phyloP scores from a whole-genome alignment of 1,139 yeast genomes.

The Nakaseomyces nivariensis region DNA sequence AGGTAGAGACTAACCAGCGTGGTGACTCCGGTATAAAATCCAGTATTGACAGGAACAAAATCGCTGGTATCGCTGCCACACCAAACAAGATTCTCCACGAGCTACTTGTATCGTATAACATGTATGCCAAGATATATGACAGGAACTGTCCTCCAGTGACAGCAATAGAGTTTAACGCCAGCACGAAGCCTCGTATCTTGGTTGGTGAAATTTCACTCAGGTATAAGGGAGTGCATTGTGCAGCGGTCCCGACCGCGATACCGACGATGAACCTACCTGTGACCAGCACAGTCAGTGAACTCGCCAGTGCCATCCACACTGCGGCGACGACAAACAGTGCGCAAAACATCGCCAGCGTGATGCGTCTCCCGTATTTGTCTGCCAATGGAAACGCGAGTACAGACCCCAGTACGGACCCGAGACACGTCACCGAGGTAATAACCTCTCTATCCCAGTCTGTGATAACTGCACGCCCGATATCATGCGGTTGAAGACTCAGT shows the following conservation, averaged over 20 bases:
- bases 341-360: constrained; percentile 32
- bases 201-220: constrained; percentile 37
- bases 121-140: constrained; percentile 33
- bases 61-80: constrained; percentile 34
- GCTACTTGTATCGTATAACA: constrained; percentile 16
- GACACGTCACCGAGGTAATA: constrained; percentile 35
- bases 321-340: constrained; percentile 33
- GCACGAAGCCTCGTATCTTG: constrained; percentile 31
- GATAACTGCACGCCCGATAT: constrained; percentile 23
- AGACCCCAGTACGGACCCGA: constrained; percentile 38
- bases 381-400: constrained; percentile 31
- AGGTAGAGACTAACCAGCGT: constrained; percentile 39
- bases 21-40: constrained; percentile 52
- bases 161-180: constrained; percentile 35
- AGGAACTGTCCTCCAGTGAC: constrained; percentile 40
- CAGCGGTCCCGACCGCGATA: constrained; percentile 36
- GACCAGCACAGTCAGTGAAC: constrained; percentile 24
- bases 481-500: constrained; percentile 30
- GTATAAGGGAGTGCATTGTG: constrained; percentile 36
- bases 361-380: constrained; percentile 33
- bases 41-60: constrained; percentile 30
- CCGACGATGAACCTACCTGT: constrained; percentile 36
- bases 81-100: constrained; percentile 38
- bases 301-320: constrained; percentile 31
- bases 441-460: constrained; percentile 32